A percentile compares a stretch with the other conserved stretches of the same genome.
Conservation (phyloP, 768 basidiomycete genomes). For the Candolleomyces eurysporus region DNA sequence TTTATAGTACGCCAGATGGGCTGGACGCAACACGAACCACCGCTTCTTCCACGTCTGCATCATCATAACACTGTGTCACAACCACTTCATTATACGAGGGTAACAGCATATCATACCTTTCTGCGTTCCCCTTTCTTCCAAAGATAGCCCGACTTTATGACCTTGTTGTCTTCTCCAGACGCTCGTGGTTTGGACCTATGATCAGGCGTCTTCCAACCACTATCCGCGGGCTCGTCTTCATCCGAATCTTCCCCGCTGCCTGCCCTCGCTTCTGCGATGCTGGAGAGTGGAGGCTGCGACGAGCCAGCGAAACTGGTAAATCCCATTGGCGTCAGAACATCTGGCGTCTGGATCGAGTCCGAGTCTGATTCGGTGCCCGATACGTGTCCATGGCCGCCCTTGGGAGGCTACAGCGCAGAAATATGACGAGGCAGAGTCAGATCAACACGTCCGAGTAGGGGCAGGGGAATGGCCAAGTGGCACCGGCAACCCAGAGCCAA, state of each 20-base stretch:
- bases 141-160: conserved; percentile 90
- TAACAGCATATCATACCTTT: conserved; percentile 61
- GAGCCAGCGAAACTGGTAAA: conserved; percentile 27
- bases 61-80: neutral
- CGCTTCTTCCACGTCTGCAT: conserved; percentile 95
- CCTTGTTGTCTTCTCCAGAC: conserved; percentile 56
- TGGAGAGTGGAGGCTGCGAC: conserved; percentile 57
- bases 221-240: conserved; percentile 60
- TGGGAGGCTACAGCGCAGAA: conserved; percentile 1
- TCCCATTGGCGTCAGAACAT: conserved; percentile 40
- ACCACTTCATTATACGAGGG: conserved; percentile 1
- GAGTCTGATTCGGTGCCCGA: conserved; percentile 88
- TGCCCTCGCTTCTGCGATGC: conserved; percentile 73
- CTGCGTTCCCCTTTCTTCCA: conserved; percentile 98
- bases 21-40: conserved; percentile 94
- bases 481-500: neutral
- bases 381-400: conserved; percentile 29
- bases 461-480: conserved; percentile 1
- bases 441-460: neutral
- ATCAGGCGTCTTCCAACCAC: conserved; percentile 48
- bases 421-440: neutral
- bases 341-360: conserved; percentile 65
- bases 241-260: conserved; percentile 78
- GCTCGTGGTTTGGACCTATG: conserved; percentile 38
- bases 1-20: conserved; percentile 96